Evolutionary conservation across 2,329 filamentous ascomycete species (phyloP).

Genomic region (Arthroderma sp.): DNA sequence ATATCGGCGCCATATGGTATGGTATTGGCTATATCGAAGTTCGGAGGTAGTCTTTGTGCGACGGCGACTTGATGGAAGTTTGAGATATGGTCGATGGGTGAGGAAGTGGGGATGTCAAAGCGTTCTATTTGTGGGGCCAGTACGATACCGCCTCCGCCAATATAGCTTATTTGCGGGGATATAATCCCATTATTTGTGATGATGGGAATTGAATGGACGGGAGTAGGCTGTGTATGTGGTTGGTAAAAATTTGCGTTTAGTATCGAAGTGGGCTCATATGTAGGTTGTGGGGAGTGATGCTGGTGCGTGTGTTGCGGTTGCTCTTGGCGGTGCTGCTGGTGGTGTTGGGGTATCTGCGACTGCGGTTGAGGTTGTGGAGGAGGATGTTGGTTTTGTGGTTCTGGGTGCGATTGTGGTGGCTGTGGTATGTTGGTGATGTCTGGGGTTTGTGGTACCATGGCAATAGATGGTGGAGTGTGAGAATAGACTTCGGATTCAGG

Average conservation of each 20-base stretch:
- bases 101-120: constrained; percentile 6
- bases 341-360: not conserved
- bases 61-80: constrained; percentile 4
- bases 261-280: constrained; percentile 2
- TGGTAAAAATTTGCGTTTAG: constrained; percentile 7
- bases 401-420: not conserved
- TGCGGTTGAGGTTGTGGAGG: not conserved
- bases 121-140: constrained; percentile 8
- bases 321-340: constrained; percentile 1
- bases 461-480: constrained; percentile 5
- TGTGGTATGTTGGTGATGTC: constrained; percentile 1
- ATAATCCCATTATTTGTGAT: constrained; percentile 3
- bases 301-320: not conserved
- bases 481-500: constrained; percentile 8
- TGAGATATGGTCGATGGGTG: constrained; percentile 4
- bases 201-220: constrained; percentile 7
- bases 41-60: not conserved
- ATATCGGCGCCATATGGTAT: constrained; percentile 6
- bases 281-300: not conserved
- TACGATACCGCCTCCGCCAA: constrained; percentile 5
- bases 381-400: not conserved
- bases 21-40: constrained; percentile 5
- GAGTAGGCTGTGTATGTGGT: constrained; percentile 7
- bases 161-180: constrained; percentile 8
- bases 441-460: constrained; percentile 3